phyloP scores from a whole-genome alignment of 2,329 filamentous ascomycete species.

The Reticulascus tulasneorum region DNA sequence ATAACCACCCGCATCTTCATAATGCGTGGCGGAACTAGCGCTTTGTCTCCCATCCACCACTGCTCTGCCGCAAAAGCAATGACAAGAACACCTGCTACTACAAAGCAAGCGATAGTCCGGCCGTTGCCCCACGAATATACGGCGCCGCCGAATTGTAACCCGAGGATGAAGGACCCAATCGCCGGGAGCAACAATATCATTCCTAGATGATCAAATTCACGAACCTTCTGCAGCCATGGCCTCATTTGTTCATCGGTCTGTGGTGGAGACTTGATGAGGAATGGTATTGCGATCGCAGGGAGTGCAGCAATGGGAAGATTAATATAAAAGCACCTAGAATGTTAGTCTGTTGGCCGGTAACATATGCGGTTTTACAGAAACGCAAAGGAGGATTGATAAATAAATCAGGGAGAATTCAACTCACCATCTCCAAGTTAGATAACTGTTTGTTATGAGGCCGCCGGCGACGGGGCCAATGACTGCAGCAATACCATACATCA shows the following conservation, averaged over 20 bases:
- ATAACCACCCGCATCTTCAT: conserved; percentile 26
- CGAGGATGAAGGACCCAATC: conserved; percentile 36
- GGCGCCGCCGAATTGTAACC: conserved; percentile 38
- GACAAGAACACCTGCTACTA: conserved; percentile 23
- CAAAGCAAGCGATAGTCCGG: conserved; percentile 23
- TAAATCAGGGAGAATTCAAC: background rate
- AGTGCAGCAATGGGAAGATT: conserved; percentile 24
- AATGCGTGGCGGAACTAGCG: conserved; percentile 32
- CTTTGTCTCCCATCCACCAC: conserved; percentile 25
- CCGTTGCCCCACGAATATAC: conserved; percentile 25
- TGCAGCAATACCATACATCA: conserved; percentile 8
- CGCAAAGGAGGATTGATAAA: too few relatives aligned
- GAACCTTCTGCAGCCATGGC: conserved; percentile 13
- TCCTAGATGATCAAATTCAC: conserved; percentile 16
- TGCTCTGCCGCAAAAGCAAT: conserved; percentile 26
- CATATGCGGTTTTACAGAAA: too few relatives aligned
- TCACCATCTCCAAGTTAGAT: conserved; percentile 8
- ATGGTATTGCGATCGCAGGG: conserved; percentile 21
- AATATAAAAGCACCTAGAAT: conserved; percentile 19
- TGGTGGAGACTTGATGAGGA: conserved; percentile 10
- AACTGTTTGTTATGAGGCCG: conserved; percentile 14
- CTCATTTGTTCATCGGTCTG: conserved; percentile 7
- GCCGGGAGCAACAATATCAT: conserved; percentile 16
- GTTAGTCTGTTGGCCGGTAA: too few relatives aligned
- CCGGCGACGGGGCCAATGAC: conserved; percentile 6